These are phyloP conservation scores for Eutrema salsugineum DNA, from an alignment of 441 rosid species.

Conservation along the genomic window DNA sequence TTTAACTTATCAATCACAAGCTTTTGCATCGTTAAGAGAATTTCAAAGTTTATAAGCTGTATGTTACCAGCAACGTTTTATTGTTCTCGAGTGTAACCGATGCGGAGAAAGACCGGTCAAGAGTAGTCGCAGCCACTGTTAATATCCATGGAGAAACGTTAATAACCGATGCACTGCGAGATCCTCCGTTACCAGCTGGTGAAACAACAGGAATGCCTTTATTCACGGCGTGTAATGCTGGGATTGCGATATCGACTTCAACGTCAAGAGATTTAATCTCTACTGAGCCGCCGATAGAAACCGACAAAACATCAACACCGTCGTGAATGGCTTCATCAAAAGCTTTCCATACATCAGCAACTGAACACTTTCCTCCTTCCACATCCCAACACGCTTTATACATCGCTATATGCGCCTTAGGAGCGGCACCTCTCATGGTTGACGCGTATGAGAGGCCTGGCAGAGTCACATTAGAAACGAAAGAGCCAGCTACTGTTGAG, in stretches of 20 bases:
- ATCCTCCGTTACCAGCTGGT: conserved; percentile 61
- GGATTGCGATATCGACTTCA: conserved; percentile 55
- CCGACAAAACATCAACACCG: conserved; percentile 60
- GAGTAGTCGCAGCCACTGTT: conserved; percentile 63
- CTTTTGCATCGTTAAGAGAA: not conserved
- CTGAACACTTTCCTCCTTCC: conserved; percentile 34
- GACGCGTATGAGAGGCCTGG: conserved; percentile 48
- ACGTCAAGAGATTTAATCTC: conserved; percentile 27
- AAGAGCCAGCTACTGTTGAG: conserved; percentile 55
- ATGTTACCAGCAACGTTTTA: not conserved
- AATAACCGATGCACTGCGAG: conserved; percentile 11
- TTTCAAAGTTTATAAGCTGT: not conserved
- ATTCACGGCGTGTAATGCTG: conserved; percentile 61
- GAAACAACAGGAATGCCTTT: conserved; percentile 64
- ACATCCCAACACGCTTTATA: conserved; percentile 74
- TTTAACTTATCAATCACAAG: not conserved
- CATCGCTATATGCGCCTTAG: conserved; percentile 62
- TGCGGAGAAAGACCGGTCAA: conserved; percentile 46
- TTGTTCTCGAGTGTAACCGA: conserved; percentile 30
- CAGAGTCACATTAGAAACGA: conserved; percentile 42
- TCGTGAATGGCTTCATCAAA: conserved; percentile 56
- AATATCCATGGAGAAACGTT: conserved; percentile 72
- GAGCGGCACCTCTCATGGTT: conserved; percentile 66
- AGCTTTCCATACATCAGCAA: conserved; percentile 49
- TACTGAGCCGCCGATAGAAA: conserved; percentile 55